phyloP scores from a whole-genome alignment of 768 basidiomycete species.

The Mycena metata region DNA sequence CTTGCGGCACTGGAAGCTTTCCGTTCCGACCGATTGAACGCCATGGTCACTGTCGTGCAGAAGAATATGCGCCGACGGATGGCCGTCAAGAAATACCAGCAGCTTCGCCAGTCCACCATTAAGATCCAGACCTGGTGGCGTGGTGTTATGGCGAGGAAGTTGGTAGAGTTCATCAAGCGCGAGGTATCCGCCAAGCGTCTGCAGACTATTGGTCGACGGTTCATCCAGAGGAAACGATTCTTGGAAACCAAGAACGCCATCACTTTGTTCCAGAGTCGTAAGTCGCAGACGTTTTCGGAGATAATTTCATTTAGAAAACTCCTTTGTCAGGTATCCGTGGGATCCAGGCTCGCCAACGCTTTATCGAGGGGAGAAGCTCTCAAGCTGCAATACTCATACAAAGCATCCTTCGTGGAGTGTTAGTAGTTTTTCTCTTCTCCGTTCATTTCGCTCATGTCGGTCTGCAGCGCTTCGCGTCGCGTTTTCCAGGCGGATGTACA shows the following conservation, averaged over 20 bases:
- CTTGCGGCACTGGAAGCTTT: conserved; percentile 94
- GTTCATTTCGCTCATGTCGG: conserved; percentile 22
- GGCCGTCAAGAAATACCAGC: conserved; percentile 84
- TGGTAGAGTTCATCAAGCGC: conserved; percentile 78
- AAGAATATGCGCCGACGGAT: conserved; percentile 95
- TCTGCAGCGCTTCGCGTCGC: conserved; percentile 66
- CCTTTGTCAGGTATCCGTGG: conserved; percentile 76
- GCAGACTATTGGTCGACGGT: conserved; percentile 80
- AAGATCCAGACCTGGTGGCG: conserved; percentile 96
- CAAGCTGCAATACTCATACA: conserved; percentile 84
- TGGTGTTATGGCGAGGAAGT: conserved; percentile 79
- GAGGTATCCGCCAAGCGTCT: conserved; percentile 82
- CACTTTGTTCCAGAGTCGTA: conserved; percentile 87
- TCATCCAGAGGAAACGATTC: conserved; percentile 80
- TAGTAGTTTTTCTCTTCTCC: conserved; percentile 51
- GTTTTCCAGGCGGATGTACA: conserved; percentile 70
- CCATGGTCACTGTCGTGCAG: conserved; percentile 94
- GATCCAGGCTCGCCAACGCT: conserved; percentile 72
- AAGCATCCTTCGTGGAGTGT: conserved; percentile 90
- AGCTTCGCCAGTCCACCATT: conserved; percentile 80
- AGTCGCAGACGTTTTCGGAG: conserved; percentile 50
- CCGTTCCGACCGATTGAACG: conserved; percentile 88
- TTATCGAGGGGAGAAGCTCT: conserved; percentile 65
- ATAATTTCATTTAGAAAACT: not conserved
- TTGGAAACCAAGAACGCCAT: conserved; percentile 71